These are phyloP conservation scores for Leccinum huronense DNA, from an alignment of 1,284 basidiomycete genomes.

Conservation along the genomic window DNA sequence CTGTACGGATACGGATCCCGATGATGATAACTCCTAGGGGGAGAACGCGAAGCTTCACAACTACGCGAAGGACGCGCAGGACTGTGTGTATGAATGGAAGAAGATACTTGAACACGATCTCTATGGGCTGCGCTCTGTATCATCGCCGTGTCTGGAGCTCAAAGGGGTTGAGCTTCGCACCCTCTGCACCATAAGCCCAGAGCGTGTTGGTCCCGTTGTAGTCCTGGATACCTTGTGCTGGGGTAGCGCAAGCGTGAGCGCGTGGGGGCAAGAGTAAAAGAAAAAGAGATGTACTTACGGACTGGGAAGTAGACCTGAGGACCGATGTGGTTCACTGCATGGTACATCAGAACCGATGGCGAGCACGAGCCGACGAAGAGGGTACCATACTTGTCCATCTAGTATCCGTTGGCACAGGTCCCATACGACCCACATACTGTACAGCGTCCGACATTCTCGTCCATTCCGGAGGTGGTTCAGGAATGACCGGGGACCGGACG, in stretches of 20 bases:
- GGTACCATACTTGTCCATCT: too few species aligned
- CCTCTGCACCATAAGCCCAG: conserved; percentile 37
- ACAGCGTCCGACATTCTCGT: conserved; percentile 32
- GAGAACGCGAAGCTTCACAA: conserved; percentile 13
- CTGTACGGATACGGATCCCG: conserved; percentile 8
- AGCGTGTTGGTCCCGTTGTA: conserved; percentile 50
- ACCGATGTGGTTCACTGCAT: too few species aligned
- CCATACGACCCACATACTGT: conserved; percentile 12
- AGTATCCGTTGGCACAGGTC: conserved; percentile 12
- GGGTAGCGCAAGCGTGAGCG: too few species aligned
- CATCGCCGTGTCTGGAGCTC: too few species aligned
- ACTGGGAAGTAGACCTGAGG: too few species aligned
- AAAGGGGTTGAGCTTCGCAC: too few species aligned
- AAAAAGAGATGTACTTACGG: too few species aligned
- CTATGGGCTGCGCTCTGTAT: too few species aligned
- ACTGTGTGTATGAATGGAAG: conserved; percentile 23
- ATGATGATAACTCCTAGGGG: conserved; percentile 8
- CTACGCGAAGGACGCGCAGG: conserved; percentile 5
- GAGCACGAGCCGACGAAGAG: too few species aligned
- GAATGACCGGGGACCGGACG: conserved; percentile 26
- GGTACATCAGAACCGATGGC: too few species aligned
- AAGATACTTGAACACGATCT: conserved; percentile 17
- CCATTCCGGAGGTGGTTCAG: conserved; percentile 21
- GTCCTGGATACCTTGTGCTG: conserved; percentile 51
- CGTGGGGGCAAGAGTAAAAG: too few species aligned